These are phyloP conservation scores for Auxenochlorella pyrenoidosa DNA, from an alignment of 139 green algal genomes.

Conservation along the genomic window DNA sequence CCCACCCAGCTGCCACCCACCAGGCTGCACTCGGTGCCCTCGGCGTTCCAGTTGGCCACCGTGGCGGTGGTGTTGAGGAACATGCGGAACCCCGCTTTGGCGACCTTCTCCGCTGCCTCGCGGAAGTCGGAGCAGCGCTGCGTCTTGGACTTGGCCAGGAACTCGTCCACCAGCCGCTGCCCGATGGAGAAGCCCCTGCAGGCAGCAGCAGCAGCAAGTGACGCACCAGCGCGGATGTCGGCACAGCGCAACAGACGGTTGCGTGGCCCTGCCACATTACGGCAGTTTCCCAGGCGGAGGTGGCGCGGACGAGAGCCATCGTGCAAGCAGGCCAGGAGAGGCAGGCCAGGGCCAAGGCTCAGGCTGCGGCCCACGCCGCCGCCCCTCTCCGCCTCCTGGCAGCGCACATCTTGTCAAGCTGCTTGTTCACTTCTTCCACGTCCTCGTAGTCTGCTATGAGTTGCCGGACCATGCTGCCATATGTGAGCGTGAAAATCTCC, in stretches of 20 bases:
- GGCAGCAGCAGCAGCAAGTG: too few species aligned
- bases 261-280: too few species aligned
- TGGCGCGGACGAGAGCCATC: too few species aligned
- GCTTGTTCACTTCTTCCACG: constrained; percentile 95
- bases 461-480: constrained; percentile 97
- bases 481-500: constrained; percentile 97
- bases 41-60: constrained; percentile 86
- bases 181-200: constrained; percentile 95
- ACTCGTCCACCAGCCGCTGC: constrained; percentile 95
- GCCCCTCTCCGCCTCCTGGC: too few species aligned
- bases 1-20: constrained; percentile 31
- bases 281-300: too few species aligned
- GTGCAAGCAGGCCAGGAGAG: too few species aligned
- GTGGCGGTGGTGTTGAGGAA: constrained; percentile 88
- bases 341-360: too few species aligned
- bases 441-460: constrained; percentile 95
- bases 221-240: too few species aligned
- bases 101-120: constrained; percentile 85
- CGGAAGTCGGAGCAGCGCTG: constrained; percentile 82
- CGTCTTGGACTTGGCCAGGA: constrained; percentile 87
- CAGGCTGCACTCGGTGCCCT: constrained; percentile 89
- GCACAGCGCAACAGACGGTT: too few species aligned
- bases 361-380: too few species aligned
- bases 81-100: constrained; percentile 82
- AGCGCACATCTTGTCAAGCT: constrained; percentile 94